A percentile compares a stretch with the other conserved stretches of the same genome.
phyloP scores from a whole-genome alignment of 169 alveolate genomes.

The Amoebophrya sp. region DNA sequence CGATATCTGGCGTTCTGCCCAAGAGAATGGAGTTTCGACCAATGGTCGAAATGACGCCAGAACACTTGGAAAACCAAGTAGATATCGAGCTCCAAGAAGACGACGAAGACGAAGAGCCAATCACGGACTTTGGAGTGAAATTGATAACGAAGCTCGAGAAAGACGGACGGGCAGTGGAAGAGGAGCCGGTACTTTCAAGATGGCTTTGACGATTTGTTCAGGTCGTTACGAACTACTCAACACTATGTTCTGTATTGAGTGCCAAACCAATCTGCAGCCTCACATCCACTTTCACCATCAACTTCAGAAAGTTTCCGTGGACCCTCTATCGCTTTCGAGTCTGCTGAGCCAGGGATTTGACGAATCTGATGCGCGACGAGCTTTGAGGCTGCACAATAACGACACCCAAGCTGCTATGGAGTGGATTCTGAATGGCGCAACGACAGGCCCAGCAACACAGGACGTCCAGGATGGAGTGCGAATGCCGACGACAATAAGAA shows the following conservation, averaged over 20 bases:
- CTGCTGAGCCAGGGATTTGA: constrained; percentile 54
- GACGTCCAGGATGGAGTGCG: not conserved
- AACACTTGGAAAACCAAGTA: constrained; percentile 49
- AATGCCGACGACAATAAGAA: not conserved
- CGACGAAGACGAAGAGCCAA: not conserved
- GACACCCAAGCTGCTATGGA: constrained; percentile 53
- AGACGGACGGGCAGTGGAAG: constrained; percentile 17
- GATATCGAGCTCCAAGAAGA: constrained; percentile 30
- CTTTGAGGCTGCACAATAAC: constrained; percentile 44
- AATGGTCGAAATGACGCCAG: constrained; percentile 58
- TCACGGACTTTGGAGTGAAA: not conserved
- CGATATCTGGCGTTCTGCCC: constrained; percentile 49
- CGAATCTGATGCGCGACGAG: constrained; percentile 46
- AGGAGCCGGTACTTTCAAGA: not conserved
- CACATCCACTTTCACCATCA: not conserved
- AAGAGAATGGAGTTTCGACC: constrained; percentile 56
- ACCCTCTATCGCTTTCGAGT: constrained; percentile 49
- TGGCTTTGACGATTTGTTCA: not conserved
- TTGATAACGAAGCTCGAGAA: not conserved
- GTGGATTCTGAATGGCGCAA: constrained; percentile 33
- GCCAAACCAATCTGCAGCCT: no score
- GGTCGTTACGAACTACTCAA: not conserved
- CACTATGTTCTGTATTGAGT: no score
- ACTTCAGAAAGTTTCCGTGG: constrained; percentile 29
- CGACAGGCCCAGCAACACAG: not conserved